These are phyloP conservation scores for Corinectria fuckeliana DNA, from an alignment of 2,329 filamentous ascomycete species.

Conservation along the genomic window DNA sequence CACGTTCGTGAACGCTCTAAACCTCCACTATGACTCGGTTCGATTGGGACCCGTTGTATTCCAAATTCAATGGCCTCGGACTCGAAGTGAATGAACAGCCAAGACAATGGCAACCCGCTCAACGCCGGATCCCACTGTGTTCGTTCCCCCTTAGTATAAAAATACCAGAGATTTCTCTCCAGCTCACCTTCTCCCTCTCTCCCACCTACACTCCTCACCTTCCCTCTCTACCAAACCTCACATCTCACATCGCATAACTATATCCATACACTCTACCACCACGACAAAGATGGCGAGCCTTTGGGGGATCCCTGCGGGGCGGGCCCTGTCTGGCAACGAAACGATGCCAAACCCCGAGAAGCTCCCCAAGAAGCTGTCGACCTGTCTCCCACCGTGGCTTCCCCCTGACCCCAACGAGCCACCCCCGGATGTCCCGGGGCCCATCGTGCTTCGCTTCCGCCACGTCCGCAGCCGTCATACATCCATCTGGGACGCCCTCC, in stretches of 20 bases:
- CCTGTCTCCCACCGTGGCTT: slow-evolving; percentile 24
- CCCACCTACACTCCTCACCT: not conserved
- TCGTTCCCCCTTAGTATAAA: too few relatives aligned
- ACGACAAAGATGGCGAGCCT: too few relatives aligned
- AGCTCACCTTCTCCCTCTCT: not conserved
- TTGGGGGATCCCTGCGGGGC: too few relatives aligned
- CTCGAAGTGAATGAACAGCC: not conserved
- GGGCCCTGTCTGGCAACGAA: too few relatives aligned
- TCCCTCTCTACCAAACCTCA: not conserved
- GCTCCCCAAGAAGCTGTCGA: slow-evolving; percentile 23
- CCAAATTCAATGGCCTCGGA: not conserved
- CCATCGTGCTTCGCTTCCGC: slow-evolving; percentile 17
- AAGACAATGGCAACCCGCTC: not conserved
- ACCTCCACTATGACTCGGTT: too few relatives aligned
- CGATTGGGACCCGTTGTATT: not conserved
- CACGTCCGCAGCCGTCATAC: slow-evolving; percentile 21
- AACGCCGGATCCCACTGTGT: too few relatives aligned
- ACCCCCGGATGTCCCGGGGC: not conserved
- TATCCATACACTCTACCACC: too few relatives aligned
- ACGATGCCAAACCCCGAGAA: slow-evolving; percentile 10
- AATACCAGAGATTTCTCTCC: too few relatives aligned
- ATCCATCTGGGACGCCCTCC: slow-evolving; percentile 17
- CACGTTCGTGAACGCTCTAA: not conserved
- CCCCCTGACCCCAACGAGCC: not conserved
- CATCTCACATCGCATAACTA: not conserved